Base-by-base conservation (phyloP, 306 rosid genomes). In the Trifolium dubium region DNA sequence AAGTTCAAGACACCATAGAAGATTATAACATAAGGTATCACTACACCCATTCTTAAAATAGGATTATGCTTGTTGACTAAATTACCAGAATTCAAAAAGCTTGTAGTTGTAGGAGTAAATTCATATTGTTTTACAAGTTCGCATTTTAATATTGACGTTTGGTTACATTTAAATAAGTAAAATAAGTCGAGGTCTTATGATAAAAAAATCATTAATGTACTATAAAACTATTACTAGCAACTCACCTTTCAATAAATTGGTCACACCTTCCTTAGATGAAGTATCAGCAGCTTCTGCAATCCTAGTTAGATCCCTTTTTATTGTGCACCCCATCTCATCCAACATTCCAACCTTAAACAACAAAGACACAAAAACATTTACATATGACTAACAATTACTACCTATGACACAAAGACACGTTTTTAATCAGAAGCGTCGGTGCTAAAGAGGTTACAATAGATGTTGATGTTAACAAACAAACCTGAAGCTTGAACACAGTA, bases 201-300 rank as follows among this genome's bases (percentile, higher is more conserved):
- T 43, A 49, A n/a, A n/a, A n/a, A n/a, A n/a, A n/a, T n/a, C n/a
- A n/a, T n/a, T n/a, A n/a, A n/a, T n/a, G n/a, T n/a, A n/a, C n/a
- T n/a, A n/a, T n/a, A n/a, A n/a, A n/a, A n/a, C n/a, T n/a, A n/a
- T 29, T 49, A 37, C 32, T 39, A 49, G 40, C 49, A 74, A 68
- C 51, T 58, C 65, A 81, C 84, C 84, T 75, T 3, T 23, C 58
- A 81, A 54, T 14, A 81, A 72, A 47, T 10, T 0, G 64, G 47
- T 54, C 40, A 81, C 69, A 6, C 84, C 84, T 69, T 70, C 69
- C 17, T 2, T 49, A 29, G 84, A 70, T 8, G 81, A 75, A 0
- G 77, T 81, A 62, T 69, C 73, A 34, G 84, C 74, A 63, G 69
- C 50, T 64, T 75, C 39, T 44, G 84, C 84, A 70, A 81, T 81